phyloP scores from a whole-genome alignment of 2,329 filamentous ascomycete species.

The Didymosphaeria variabile region DNA sequence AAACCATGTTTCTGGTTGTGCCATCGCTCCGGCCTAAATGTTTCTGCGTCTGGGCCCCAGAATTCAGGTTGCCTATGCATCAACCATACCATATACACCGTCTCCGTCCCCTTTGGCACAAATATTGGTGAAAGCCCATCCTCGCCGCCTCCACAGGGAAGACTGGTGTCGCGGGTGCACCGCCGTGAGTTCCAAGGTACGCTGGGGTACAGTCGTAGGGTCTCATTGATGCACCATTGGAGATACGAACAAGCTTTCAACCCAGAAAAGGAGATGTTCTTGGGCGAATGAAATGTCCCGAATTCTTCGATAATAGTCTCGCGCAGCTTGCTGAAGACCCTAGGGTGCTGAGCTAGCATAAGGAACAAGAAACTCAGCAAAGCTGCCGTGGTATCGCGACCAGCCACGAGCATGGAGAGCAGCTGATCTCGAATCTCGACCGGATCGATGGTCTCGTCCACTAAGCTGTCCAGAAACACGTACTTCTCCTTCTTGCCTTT shows the following conservation, averaged over 20 bases:
- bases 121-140: constrained; percentile 46
- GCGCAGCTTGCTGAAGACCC: constrained; percentile 39
- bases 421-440: constrained; percentile 83
- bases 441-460: constrained; percentile 72
- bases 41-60: constrained; percentile 48
- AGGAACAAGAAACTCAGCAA: constrained; percentile 78
- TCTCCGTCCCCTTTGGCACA: constrained; percentile 38
- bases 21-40: constrained; percentile 48
- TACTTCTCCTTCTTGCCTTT: constrained; percentile 56
- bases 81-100: constrained; percentile 40
- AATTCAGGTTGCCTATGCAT: constrained; percentile 49
- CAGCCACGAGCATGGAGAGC: constrained; percentile 81
- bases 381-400: constrained; percentile 84
- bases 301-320: constrained; percentile 50
- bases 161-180: constrained; percentile 42
- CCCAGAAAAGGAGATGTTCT: constrained; percentile 52
- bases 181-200: constrained; percentile 44
- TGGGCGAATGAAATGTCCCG: constrained; percentile 51
- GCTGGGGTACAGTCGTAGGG: constrained; percentile 45
- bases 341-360: constrained; percentile 48
- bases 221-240: constrained; percentile 45
- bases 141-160: constrained; percentile 48
- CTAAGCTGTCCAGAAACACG: constrained; percentile 85
- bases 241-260: constrained; percentile 46
- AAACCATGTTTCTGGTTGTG: constrained; percentile 43